Conservation (phyloP, 352 stramenopile genomes). For the Pythium volutum region DNA sequence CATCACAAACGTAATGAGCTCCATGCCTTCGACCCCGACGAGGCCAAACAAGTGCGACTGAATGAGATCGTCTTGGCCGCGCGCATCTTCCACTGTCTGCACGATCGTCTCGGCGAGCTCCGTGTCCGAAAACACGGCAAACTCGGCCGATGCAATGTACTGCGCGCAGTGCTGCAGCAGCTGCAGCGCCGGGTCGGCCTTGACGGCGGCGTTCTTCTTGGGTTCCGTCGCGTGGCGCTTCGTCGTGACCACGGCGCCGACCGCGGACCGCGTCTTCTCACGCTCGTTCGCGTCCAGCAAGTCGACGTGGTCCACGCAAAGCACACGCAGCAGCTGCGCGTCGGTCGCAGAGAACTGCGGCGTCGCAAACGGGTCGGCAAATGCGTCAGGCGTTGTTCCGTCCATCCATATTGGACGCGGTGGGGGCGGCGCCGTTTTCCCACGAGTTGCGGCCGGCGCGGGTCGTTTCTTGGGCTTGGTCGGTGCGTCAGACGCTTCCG, state of each 20-base stretch:
- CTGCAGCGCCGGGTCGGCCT: slow-evolving; percentile 24
- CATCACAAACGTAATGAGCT: slow-evolving; percentile 76
- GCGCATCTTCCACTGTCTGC: slow-evolving; percentile 56
- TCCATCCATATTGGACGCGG: slow-evolving; percentile 15
- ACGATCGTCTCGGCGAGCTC: slow-evolving; percentile 70
- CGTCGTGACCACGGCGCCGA: slow-evolving; percentile 49
- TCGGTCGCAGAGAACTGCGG: slow-evolving; percentile 16
- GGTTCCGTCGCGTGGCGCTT: slow-evolving; percentile 12
- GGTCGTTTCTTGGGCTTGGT: slow-evolving; percentile 26
- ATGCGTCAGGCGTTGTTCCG: slow-evolving; percentile 7
- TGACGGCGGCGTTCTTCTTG: slow-evolving; percentile 19
- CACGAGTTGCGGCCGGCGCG: background rate
- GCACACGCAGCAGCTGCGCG: slow-evolving; percentile 34
- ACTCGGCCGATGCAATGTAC: slow-evolving; percentile 35
- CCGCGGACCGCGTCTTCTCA: slow-evolving; percentile 42
- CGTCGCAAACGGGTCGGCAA: slow-evolving; percentile 11
- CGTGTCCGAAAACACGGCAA: slow-evolving; percentile 49
- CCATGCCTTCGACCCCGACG: slow-evolving; percentile 83
- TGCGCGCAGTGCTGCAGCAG: slow-evolving; percentile 43
- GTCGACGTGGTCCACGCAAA: slow-evolving; percentile 56
- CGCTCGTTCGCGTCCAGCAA: slow-evolving; percentile 49
- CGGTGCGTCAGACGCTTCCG: background rate
- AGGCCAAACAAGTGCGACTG: slow-evolving; percentile 80
- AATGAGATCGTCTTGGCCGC: slow-evolving; percentile 49
- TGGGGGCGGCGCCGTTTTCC: slow-evolving; percentile 4